phyloP scores from a whole-genome alignment of 345 rosid genomes.

The Eucalyptus virginea region DNA sequence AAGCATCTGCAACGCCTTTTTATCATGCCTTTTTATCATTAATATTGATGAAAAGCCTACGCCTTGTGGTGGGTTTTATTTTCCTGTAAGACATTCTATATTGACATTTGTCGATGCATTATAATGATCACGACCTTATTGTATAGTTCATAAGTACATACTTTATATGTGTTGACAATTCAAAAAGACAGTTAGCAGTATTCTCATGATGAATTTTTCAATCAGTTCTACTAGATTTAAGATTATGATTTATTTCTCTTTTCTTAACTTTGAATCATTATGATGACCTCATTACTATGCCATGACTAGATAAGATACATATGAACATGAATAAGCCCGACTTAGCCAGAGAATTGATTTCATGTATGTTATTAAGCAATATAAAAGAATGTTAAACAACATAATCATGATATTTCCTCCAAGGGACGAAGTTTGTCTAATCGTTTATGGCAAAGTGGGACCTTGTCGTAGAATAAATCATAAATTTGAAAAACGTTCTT shows the following conservation, averaged over 20 bases:
- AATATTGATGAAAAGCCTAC: neutral
- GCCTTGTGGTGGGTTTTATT: too few species aligned
- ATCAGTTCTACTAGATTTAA: too few species aligned
- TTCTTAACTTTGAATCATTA: too few species aligned
- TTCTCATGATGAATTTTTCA: neutral
- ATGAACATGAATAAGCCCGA: neutral
- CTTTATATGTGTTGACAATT: neutral
- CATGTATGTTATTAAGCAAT: neutral
- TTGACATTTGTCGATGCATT: neutral
- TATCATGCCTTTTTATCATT: neutral
- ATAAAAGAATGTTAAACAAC: too few species aligned
- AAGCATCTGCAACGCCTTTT: neutral
- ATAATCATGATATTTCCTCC: neutral
- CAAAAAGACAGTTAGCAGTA: neutral
- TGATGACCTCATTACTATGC: neutral
- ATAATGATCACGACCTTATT: neutral
- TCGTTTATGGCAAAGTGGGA: neutral
- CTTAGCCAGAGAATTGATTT: neutral
- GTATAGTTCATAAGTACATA: neutral
- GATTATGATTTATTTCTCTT: neutral
- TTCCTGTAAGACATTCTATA: neutral
- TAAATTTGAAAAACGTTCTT: too few species aligned
- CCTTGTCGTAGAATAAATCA: neutral
- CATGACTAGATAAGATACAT: neutral
- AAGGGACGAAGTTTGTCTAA: too few species aligned